These are phyloP conservation scores for Passiflora organensis DNA, from an alignment of 345 rosid genomes.

Conservation along the genomic window DNA sequence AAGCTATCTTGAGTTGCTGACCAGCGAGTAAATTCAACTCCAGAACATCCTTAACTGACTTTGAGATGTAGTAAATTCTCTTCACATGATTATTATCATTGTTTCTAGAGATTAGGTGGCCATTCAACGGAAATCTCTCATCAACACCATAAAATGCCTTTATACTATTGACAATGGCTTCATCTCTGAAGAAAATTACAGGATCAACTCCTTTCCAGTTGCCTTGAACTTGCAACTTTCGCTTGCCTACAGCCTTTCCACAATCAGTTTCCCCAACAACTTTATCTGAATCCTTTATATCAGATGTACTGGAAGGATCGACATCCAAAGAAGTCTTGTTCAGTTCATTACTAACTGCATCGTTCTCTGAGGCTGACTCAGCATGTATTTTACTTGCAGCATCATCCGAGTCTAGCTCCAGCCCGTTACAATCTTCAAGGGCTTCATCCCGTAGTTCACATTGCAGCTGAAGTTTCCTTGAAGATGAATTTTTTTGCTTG, in stretches of 20 bases:
- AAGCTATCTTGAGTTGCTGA: slow-evolving; percentile 80
- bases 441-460: slow-evolving; percentile 30
- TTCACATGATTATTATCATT: slow-evolving; percentile 71
- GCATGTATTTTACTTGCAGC: slow-evolving; percentile 26
- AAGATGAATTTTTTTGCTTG: slow-evolving; percentile 12
- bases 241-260: slow-evolving; percentile 46
- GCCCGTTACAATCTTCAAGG: slow-evolving; percentile 23
- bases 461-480: slow-evolving; percentile 24
- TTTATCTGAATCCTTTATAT: slow-evolving; percentile 32
- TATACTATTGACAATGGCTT: slow-evolving; percentile 52
- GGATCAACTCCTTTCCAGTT: slow-evolving; percentile 96
- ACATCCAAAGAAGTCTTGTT: slow-evolving; percentile 23
- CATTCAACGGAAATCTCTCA: slow-evolving; percentile 61
- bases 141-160: slow-evolving; percentile 76
- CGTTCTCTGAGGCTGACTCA: slow-evolving; percentile 38
- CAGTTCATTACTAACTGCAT: slow-evolving; percentile 30
- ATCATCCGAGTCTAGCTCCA: slow-evolving; percentile 28
- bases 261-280: slow-evolving; percentile 35
- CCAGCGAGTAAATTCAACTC: slow-evolving; percentile 71
- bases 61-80: slow-evolving; percentile 86
- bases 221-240: slow-evolving; percentile 88
- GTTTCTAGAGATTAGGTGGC: slow-evolving; percentile 84
- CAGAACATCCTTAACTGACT: slow-evolving; percentile 68
- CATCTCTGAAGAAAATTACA: slow-evolving; percentile 72
- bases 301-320: slow-evolving; percentile 24